These are phyloP conservation scores for Przewalskia tangutica DNA, from an alignment of 257 asterid genomes.

Conservation along the genomic window DNA sequence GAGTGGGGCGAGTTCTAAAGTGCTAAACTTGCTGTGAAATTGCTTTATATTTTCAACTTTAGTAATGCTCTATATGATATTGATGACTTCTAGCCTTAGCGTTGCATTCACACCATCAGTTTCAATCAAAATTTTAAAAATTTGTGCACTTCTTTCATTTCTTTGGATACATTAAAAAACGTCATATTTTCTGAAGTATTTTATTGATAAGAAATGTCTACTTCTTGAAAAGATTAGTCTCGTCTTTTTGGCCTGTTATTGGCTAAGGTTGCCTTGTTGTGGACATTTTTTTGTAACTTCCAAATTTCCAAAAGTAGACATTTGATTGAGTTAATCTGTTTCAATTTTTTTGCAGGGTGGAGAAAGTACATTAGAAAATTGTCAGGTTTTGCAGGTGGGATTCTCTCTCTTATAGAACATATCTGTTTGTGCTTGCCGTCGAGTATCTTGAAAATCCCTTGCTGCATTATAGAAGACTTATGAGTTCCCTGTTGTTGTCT, in stretches of 20 bases:
- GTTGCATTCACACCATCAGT: neutral
- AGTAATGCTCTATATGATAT: neutral
- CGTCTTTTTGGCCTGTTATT: neutral
- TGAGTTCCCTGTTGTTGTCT: neutral
- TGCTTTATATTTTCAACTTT: neutral
- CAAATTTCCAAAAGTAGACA: neutral
- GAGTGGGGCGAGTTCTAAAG: neutral
- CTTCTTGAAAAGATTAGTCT: neutral
- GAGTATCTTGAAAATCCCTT: neutral
- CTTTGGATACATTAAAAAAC: neutral
- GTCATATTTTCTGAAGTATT: neutral
- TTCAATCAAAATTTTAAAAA: neutral
- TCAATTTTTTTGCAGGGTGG: slow-evolving; percentile 59
- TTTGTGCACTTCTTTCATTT: neutral
- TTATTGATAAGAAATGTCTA: neutral
- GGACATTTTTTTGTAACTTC: neutral
- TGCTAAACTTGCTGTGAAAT: neutral
- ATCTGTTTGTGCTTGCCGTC: neutral
- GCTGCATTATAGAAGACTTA: neutral
- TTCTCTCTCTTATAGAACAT: neutral
- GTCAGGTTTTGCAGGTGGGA: slow-evolving; percentile 93
- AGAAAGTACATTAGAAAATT: slow-evolving; percentile 83
- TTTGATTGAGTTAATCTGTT: neutral
- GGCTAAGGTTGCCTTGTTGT: neutral
- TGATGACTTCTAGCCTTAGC: neutral